Evolutionary conservation across 2,329 filamentous ascomycete genomes (phyloP), one percentile per base, ranked within the genome.

Genomic region (Pseudocercospora eumusae): DNA sequence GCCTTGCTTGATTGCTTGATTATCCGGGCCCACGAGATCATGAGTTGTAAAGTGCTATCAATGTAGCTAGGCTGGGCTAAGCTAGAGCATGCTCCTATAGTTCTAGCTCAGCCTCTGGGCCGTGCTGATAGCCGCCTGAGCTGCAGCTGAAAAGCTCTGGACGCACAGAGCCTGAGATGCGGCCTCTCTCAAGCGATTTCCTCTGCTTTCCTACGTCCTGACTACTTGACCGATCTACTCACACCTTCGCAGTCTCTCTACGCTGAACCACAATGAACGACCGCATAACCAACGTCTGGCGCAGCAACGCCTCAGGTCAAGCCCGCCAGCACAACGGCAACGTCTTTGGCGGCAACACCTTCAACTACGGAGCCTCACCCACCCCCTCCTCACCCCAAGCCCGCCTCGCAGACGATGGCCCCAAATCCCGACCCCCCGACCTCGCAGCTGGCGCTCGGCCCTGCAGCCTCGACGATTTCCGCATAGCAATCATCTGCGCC

Each of bases 81-180:
- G 18, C 47, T 50, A 13, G 1, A 50, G 33, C 8, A 1, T 27
- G 11, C 23, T 18, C 3, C 21, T 28, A 23, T 13, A 50, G n/a
- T n/a, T n/a, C n/a, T n/a, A n/a, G 47, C 47, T 23, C 47, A 50
- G 47, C 23, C 47, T 52, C 47, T 31, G 4, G 44, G 15, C 36
- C 44, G 13, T 47, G 44, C 44, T 23, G 44, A n/a, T 18, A 25
- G 21, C 47, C 47, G 47, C 47, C 57, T 21, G 33, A 60, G 61
- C 61, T 63, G 57, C 42, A 62, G 60, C 56, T 62, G 56, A 62
- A 44, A 44, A 44, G 52, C 60, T 56, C 31, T 42, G 27, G 53
- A 18, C 25, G 25, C 25, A n/a, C 4, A 9, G 13, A 52, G 21
- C 25, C 47, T 28, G 47, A 52, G 47, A 13, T 27, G 47, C 10